These are phyloP conservation scores for Auxenochlorella pyrenoidosa DNA, from an alignment of 139 green algal genomes.

Conservation along the genomic window DNA sequence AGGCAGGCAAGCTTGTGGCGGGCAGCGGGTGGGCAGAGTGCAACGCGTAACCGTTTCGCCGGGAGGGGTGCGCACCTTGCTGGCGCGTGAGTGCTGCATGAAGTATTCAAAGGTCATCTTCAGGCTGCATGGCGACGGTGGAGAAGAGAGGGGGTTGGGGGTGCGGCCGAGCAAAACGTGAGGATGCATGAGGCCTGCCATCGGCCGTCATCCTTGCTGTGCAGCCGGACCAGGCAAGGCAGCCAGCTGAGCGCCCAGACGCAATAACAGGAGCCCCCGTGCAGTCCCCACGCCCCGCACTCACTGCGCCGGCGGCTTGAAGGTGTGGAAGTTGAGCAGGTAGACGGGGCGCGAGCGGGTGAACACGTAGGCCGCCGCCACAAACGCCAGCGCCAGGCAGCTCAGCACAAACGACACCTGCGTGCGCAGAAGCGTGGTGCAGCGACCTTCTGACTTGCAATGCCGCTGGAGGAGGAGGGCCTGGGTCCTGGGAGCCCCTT, in stretches of 20 bases:
- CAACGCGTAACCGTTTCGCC: not conserved
- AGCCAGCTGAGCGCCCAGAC: not conserved
- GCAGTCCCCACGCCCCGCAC: not conserved
- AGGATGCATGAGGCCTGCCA: no score
- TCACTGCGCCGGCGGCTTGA: constrained; percentile 61
- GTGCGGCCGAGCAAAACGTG: not conserved
- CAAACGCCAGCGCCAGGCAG: constrained; percentile 68
- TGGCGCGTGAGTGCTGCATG: constrained; percentile 33
- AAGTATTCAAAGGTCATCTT: constrained; percentile 59
- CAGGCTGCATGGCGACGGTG: constrained; percentile 30
- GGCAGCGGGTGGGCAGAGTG: not conserved
- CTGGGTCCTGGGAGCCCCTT: no score
- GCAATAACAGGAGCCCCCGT: not conserved
- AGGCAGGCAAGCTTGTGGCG: no score
- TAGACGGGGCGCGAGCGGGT: constrained; percentile 89
- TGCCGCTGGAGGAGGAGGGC: not conserved
- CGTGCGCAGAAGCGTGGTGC: no score
- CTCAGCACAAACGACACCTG: constrained; percentile 79
- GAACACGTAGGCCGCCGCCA: constrained; percentile 74
- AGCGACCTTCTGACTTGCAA: no score
- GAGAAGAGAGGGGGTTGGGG: no score
- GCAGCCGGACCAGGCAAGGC: not conserved
- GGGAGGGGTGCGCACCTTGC: not conserved
- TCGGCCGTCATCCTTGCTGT: no score
- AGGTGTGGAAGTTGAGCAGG: constrained; percentile 89